A percentile compares a stretch with the other conserved stretches of the same genome.
These are phyloP conservation scores for Rutstroemia sp. DNA, from an alignment of 2,329 filamentous ascomycete genomes.

Conservation along the genomic window DNA sequence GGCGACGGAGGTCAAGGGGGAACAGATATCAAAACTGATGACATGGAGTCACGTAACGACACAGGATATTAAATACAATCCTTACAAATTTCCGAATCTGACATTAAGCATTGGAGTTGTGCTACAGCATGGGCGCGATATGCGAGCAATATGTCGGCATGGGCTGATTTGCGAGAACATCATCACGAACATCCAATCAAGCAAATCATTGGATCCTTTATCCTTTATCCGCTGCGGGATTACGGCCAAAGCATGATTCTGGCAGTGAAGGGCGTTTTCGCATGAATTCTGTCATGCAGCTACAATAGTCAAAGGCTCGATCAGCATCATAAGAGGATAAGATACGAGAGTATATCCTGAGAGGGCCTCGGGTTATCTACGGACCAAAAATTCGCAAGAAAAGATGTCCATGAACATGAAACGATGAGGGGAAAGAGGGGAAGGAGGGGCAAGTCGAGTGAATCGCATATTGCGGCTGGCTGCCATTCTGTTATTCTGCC, in stretches of 20 bases:
- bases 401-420: background rate
- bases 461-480: conserved; percentile 6
- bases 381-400: background rate
- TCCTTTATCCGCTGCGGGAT: conserved; percentile 11
- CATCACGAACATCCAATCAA: conserved; percentile 15
- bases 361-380: background rate
- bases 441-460: background rate
- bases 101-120: background rate
- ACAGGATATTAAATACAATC: background rate
- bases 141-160: conserved; percentile 10
- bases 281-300: conserved; percentile 20
- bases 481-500: background rate
- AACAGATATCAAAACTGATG: background rate
- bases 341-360: background rate
- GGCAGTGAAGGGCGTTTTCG: conserved; percentile 6
- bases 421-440: conserved; percentile 5
- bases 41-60: background rate
- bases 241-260: conserved; percentile 4
- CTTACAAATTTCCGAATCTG: conserved; percentile 7
- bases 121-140: background rate
- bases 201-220: conserved; percentile 1
- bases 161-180: conserved; percentile 16
- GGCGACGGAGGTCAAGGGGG: background rate
- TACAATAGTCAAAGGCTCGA: background rate
- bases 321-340: background rate